Base-by-base conservation (phyloP, 495 filamentous ascomycete species). In the Podospora appendiculata region DNA sequence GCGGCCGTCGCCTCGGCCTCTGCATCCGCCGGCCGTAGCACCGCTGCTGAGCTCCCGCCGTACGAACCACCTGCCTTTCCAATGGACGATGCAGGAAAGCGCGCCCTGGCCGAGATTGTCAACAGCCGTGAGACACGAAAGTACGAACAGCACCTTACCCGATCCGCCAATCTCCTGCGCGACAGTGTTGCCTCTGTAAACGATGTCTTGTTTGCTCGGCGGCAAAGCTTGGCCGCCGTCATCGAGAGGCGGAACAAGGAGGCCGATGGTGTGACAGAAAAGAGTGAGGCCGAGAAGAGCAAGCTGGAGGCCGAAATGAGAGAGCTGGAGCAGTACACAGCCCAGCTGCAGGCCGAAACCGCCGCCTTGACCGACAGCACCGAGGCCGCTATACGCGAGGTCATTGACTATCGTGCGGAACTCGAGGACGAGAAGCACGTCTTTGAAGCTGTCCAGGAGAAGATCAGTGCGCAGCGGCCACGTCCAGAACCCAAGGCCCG, bases 21-120 rank as follows among this genome's bases (percentile, higher is more conserved):
- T 25, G 25, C 25, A 25, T 25, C 25, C 25, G 11, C 16, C 10
- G 12, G 10, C 36, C 8, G n/a, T 4, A 47, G 40, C 32, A 40
- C 52, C 17, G 50, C 47, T 32, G 60, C 67, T 11, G 60, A 69
- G 0, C 66, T 85, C 8, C 84, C 84, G 4, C 59, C 70, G 8
- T 88, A 89, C 64, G 73, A 87, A 56, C 60, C 77, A 1, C 82
- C 77, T 11, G 58, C 71, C 14, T 75, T 69, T 34, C 75, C 83
- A 10, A 77, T 80, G 48, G 64, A 63, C 44, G 52, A 60, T 5
- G 42, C 51, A 3, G 59, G 60, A 8, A 68, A 62, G 48, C 58
- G 57, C 14, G 56, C 54, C 0, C 58, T 79, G 6, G 49, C 61
- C 9, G 51, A 66, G 11, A 54, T 79, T 9, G 51, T 58, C 32